Conservation (phyloP, 768 basidiomycete species). For the Mycena vulgaris region DNA sequence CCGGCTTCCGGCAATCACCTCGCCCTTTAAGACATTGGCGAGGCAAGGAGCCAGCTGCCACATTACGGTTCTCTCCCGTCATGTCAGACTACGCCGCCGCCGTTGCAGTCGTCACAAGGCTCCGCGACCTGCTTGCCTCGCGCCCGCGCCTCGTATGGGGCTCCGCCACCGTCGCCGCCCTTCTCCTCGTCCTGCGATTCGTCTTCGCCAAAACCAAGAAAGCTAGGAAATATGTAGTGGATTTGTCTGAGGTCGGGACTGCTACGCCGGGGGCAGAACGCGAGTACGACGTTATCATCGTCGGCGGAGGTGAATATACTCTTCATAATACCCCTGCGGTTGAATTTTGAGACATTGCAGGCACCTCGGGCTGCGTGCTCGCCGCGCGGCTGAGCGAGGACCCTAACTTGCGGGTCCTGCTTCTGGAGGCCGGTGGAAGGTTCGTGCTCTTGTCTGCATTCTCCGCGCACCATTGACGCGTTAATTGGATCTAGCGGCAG, state of each 20-base stretch:
- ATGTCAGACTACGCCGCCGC: conserved; percentile 12
- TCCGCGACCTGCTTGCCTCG: conserved; percentile 14
- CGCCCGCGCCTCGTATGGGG: conserved; percentile 17
- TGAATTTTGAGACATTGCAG: conserved; percentile 45
- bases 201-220: background rate
- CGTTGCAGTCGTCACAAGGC: conserved; percentile 2
- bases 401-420: conserved; percentile 65
- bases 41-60: too few relatives aligned
- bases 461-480: background rate
- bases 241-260: conserved; percentile 36
- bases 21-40: too few relatives aligned
- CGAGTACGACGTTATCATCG: conserved; percentile 66
- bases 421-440: conserved; percentile 77
- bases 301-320: conserved; percentile 65
- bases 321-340: background rate
- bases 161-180: conserved; percentile 20
- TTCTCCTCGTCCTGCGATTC: conserved; percentile 27
- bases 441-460: conserved; percentile 40
- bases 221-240: conserved; percentile 23
- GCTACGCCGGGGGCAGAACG: background rate
- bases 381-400: conserved; percentile 73
- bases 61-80: too few relatives aligned
- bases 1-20: too few relatives aligned
- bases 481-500: conserved; percentile 55
- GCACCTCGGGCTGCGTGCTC: conserved; percentile 75